Conservation (phyloP, 805 yeast species). For the Sugiyamaella chiloensis region DNA sequence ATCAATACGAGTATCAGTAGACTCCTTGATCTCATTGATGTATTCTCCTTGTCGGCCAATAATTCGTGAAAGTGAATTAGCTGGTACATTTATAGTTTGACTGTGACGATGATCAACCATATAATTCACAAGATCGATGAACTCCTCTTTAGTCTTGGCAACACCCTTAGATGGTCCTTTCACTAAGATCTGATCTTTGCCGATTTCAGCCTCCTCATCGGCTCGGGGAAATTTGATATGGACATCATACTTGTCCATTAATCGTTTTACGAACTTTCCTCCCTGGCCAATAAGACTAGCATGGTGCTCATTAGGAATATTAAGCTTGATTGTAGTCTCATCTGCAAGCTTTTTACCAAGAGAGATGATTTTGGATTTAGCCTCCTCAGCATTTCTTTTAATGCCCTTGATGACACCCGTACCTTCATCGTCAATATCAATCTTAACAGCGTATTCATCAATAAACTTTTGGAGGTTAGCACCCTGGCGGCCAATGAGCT, state of each 20-base stretch:
- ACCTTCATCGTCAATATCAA: constrained; percentile 66
- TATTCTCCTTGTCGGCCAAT: constrained; percentile 88
- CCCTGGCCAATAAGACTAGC: constrained; percentile 78
- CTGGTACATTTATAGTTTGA: constrained; percentile 62
- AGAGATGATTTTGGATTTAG: constrained; percentile 54
- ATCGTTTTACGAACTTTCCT: constrained; percentile 76
- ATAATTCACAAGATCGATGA: constrained; percentile 76
- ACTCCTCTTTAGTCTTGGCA: constrained; percentile 74
- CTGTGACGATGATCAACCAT: constrained; percentile 83
- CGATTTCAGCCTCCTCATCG: constrained; percentile 27
- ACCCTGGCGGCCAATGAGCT: constrained; percentile 90
- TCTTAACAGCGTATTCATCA: constrained; percentile 68
- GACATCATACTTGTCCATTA: constrained; percentile 85
- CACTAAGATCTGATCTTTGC: constrained; percentile 59
- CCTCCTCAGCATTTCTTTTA: constrained; percentile 72
- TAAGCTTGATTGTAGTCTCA: constrained; percentile 61
- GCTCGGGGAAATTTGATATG: constrained; percentile 69
- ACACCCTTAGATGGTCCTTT: constrained; percentile 92
- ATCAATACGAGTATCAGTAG: constrained; percentile 47
- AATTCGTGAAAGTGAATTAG: constrained; percentile 72
- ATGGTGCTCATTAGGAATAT: constrained; percentile 75
- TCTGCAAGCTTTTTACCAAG: constrained; percentile 79
- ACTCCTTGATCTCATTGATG: constrained; percentile 75
- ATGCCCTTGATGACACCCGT: constrained; percentile 69
- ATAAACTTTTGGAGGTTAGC: constrained; percentile 62